Base-by-base conservation (phyloP, 257 asterid genomes). In the Nicotiana obtusifolia region DNA sequence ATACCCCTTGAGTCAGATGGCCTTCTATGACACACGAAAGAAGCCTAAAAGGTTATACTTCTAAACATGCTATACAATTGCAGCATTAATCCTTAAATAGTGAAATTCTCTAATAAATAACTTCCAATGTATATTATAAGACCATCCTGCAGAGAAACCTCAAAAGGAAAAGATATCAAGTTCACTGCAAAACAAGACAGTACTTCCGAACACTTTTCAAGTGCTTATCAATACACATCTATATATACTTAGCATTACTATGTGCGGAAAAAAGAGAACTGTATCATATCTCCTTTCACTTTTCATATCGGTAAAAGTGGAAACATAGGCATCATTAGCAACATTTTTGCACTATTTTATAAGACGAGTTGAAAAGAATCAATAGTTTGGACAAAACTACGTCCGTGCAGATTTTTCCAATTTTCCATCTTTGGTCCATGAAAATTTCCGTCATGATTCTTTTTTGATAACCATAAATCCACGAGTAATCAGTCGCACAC, bases 161-260 rank as follows among this genome's bases (percentile, higher is more conserved):
- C 61, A 47, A 73, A 73, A 73, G 61, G 79, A 15, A 73, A 71
- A 73, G 41, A 15, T 24, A 73, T 73, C 62, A 49, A 73, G 61
- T 73, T 47, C 22, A 73, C 24, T 47, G 61, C 61, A 73, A 73
- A 73, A 15, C 8, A 16, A 73, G 62, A 71, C 6, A 73, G 41
- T 47, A 73, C 41, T 47, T 47, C 8, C 15, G 41, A 73, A 73
- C 62, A 44, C 24, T 71, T 71, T 47, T 44, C 79, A 73, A 15
- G 20, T 47, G 54, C 79, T 73, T 22, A 22, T 0, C 49, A 24
- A 47, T 47, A 73, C 79, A 73, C 61, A 47, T 47, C 24, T 20
- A 73, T 47, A 73, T 13, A 47, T 47, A 73, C 41, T 73, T 14
- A 2, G 41, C 60, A 69, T 44, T 41, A n/a, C 19, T 14, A 47